Conservation (phyloP, 139 green algal species). For the Pseudopediastrum boryanum region DNA sequence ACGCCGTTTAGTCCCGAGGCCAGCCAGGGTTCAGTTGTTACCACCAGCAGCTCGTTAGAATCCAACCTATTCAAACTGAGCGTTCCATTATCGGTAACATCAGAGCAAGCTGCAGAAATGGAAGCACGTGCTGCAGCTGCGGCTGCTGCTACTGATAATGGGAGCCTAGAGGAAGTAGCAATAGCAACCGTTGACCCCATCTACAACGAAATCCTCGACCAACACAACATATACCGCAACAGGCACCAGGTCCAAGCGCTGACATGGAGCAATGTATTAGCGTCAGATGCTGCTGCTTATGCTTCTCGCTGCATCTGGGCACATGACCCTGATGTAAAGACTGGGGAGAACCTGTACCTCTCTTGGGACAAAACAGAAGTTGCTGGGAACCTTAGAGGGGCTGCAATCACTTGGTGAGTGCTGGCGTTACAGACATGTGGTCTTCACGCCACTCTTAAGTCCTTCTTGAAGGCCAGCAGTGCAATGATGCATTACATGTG, state of each 20-base stretch:
- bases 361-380: not conserved
- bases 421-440: not conserved
- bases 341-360: not conserved
- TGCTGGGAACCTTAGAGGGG: not conserved
- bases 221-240: slow-evolving; percentile 28
- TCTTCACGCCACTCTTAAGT: not conserved
- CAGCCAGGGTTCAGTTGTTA: too few species aligned
- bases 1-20: too few species aligned
- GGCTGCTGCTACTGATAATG: too few species aligned
- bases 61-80: too few species aligned
- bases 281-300: not conserved
- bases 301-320: slow-evolving; percentile 5
- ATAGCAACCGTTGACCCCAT: not conserved
- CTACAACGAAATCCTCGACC: not conserved
- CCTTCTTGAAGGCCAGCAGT: not conserved
- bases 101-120: too few species aligned
- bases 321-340: slow-evolving; percentile 7
- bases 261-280: slow-evolving; percentile 6
- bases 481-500: not conserved
- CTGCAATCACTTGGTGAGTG: not conserved
- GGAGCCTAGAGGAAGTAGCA: too few species aligned
- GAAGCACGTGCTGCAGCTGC: too few species aligned
- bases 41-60: too few species aligned
- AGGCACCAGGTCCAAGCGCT: not conserved
- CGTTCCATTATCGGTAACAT: too few species aligned